Conservation (phyloP, 805 yeast species). For the Lachancea kluyveri region DNA sequence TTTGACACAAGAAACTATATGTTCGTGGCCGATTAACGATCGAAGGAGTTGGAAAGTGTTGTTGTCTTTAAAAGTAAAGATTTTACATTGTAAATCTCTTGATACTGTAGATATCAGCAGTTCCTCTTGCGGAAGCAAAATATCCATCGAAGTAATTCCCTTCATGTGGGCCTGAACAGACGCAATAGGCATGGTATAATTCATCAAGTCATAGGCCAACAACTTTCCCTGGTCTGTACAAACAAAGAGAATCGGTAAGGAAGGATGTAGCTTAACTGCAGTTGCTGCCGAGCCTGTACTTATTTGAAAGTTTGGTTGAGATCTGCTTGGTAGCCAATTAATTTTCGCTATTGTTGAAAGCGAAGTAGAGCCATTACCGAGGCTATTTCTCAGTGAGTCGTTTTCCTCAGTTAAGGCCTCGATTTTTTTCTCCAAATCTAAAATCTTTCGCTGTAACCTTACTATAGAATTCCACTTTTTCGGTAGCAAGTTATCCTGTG, state of each 20-base stretch:
- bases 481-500: too few species aligned
- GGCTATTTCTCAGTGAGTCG: slow-evolving; percentile 16
- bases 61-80: slow-evolving; percentile 36
- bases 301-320: slow-evolving; percentile 37
- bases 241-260: slow-evolving; percentile 54
- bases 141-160: slow-evolving; percentile 37
- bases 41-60: slow-evolving; percentile 46
- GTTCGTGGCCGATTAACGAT: slow-evolving; percentile 80
- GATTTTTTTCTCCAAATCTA: slow-evolving; percentile 61
- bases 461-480: slow-evolving; percentile 84
- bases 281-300: slow-evolving; percentile 59
- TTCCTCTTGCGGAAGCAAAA: slow-evolving; percentile 11
- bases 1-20: slow-evolving; percentile 61
- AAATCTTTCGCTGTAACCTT: slow-evolving; percentile 65
- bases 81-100: slow-evolving; percentile 49
- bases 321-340: slow-evolving; percentile 58
- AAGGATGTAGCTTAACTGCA: slow-evolving; percentile 66
- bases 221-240: slow-evolving; percentile 71
- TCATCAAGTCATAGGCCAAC: slow-evolving; percentile 64
- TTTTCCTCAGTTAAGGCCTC: slow-evolving; percentile 42
- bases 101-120: slow-evolving; percentile 41
- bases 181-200: slow-evolving; percentile 52
- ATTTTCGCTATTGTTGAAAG: slow-evolving; percentile 13
- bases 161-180: slow-evolving; percentile 73
- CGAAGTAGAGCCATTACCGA: slow-evolving; percentile 3